Percentiles rank a stretch among this genome's conserved stretches.
These are phyloP conservation scores for Mycena crocata DNA, from an alignment of 768 basidiomycete genomes.

Conservation along the genomic window DNA sequence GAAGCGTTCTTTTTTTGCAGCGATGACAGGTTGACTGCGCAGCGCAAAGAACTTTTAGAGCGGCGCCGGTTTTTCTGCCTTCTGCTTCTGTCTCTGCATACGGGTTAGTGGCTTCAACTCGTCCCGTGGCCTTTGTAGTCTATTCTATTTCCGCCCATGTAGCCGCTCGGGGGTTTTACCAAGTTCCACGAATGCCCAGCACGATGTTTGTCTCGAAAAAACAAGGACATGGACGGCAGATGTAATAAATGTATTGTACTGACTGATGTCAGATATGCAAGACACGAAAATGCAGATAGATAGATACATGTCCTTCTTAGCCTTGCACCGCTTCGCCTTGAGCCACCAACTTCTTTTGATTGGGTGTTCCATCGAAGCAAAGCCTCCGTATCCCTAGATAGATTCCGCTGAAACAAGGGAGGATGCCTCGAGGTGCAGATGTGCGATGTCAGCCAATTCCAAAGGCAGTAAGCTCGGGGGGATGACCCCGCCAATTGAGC, in stretches of 20 bases:
- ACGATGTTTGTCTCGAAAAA: constrained; percentile 26
- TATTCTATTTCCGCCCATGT: not conserved
- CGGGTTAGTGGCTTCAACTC: not conserved
- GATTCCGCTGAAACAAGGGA: constrained; percentile 10
- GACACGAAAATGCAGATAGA: constrained; percentile 3
- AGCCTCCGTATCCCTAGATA: not conserved
- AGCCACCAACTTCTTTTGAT: constrained; percentile 12
- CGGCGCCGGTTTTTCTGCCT: not conserved
- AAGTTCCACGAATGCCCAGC: not conserved
- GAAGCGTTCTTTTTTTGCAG: constrained; percentile 9
- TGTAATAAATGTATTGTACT: not conserved
- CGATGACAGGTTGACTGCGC: constrained; percentile 16
- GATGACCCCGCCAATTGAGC: not conserved
- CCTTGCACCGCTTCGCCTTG: constrained; percentile 18
- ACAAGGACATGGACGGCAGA: constrained; percentile 13
- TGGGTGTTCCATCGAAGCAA: not conserved
- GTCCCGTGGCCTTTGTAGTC: not conserved
- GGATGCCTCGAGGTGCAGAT: constrained; percentile 17
- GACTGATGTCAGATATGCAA: constrained; percentile 7
- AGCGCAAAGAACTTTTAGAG: not conserved
- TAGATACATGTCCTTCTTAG: not conserved
- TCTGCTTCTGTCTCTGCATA: not conserved
- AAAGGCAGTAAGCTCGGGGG: constrained; percentile 2
- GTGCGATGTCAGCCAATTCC: constrained; percentile 10
- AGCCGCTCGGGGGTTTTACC: not conserved